Evolutionary conservation across 2,329 filamentous ascomycete species (phyloP).

Genomic region (Neospermospora avenae): DNA sequence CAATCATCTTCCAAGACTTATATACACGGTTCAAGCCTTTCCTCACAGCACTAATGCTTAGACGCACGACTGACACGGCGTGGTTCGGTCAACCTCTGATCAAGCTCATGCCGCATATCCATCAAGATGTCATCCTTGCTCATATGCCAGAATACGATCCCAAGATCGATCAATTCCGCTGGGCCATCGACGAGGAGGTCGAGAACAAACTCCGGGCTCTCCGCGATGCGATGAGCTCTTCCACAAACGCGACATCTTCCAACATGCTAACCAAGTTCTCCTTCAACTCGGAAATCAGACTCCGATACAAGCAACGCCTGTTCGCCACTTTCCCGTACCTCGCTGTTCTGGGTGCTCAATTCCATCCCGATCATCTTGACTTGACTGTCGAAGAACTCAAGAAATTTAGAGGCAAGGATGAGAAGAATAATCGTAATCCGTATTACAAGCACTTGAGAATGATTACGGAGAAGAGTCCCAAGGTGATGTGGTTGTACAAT

Average conservation of each 20-base stretch:
- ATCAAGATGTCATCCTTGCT: slow-evolving; percentile 18
- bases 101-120: slow-evolving; percentile 20
- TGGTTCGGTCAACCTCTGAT: slow-evolving; percentile 25
- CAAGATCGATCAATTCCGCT: background rate
- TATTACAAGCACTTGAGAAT: slow-evolving; percentile 12
- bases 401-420: background rate
- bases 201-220: background rate
- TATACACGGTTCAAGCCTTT: slow-evolving; percentile 13
- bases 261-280: background rate
- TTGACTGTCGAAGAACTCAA: slow-evolving; percentile 15
- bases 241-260: background rate
- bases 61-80: slow-evolving; percentile 17
- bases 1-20: slow-evolving; percentile 1
- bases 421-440: slow-evolving; percentile 3
- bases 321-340: slow-evolving; percentile 23
- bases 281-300: slow-evolving; percentile 5
- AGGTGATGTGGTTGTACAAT: slow-evolving; percentile 18
- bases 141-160: slow-evolving; percentile 3
- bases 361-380: slow-evolving; percentile 6
- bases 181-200: background rate
- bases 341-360: background rate
- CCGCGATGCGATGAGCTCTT: slow-evolving; percentile 1
- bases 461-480: slow-evolving; percentile 20
- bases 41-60: slow-evolving; percentile 20
- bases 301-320: slow-evolving; percentile 11